Evolutionary conservation across 176 grass and related monocot genomes (phyloP).

Genomic region (Aegilops sharonensis): DNA sequence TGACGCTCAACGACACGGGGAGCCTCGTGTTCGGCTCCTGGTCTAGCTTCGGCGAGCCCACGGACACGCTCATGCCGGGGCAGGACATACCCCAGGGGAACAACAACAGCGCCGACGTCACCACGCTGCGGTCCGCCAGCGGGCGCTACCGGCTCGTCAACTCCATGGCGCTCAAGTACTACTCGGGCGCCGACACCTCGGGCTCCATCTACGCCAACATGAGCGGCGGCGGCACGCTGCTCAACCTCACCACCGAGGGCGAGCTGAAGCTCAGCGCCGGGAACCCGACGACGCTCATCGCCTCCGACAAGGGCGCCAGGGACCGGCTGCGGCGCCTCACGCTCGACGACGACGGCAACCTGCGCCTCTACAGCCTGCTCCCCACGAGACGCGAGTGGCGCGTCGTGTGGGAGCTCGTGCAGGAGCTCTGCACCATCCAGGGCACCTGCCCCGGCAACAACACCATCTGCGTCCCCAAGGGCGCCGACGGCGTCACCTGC

Average conservation of each 20-base stretch:
- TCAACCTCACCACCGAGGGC: constrained; percentile 47
- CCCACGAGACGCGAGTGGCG: background rate
- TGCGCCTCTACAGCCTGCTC: constrained; percentile 66
- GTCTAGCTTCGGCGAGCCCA: constrained; percentile 41
- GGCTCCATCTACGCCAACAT: constrained; percentile 12
- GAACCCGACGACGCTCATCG: background rate
- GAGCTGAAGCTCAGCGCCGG: background rate
- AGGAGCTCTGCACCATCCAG: constrained; percentile 73
- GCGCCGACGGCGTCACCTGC: constrained; percentile 31
- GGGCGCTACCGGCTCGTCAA: constrained; percentile 33
- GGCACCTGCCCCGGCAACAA: constrained; percentile 43
- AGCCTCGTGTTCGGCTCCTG: constrained; percentile 36
- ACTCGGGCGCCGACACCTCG: background rate
- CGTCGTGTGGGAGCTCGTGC: constrained; percentile 68
- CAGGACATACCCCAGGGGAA: background rate
- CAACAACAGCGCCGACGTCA: background rate
- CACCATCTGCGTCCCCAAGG: constrained; percentile 70
- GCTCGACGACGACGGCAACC: constrained; percentile 76
- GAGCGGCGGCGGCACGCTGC: background rate
- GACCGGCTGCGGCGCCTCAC: constrained; percentile 55
- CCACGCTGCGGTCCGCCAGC: constrained; percentile 29
- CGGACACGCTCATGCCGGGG: constrained; percentile 59
- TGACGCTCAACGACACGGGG: constrained; percentile 31
- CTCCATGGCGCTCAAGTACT: constrained; percentile 22
- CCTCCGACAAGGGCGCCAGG: constrained; percentile 31